Conservation (phyloP, 306 rosid species). For the Prunus mira region DNA sequence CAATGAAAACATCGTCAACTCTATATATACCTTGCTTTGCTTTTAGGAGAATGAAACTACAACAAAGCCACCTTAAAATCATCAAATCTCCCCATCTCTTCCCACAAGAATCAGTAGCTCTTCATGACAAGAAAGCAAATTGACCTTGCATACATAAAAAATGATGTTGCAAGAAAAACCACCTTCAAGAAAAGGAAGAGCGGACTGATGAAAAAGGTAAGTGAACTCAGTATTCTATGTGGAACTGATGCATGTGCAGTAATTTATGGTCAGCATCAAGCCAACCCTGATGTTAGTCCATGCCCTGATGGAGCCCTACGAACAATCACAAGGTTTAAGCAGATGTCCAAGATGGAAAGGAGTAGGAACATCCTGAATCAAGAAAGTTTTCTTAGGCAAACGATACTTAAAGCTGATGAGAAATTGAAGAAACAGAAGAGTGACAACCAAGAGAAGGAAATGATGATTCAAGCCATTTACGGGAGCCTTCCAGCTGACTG, state of each 20-base stretch:
- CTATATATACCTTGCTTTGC: neutral
- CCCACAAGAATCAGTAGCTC: neutral
- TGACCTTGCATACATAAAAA: conserved; percentile 19
- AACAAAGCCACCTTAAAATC: neutral
- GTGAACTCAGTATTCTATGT: conserved; percentile 23
- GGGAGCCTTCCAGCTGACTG: conserved; percentile 10
- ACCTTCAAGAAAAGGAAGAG: conserved; percentile 31
- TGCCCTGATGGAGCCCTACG: neutral
- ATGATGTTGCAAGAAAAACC: conserved; percentile 22
- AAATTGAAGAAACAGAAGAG: conserved; percentile 3
- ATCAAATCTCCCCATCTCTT: neutral
- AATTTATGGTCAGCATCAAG: neutral
- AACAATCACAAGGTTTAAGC: neutral
- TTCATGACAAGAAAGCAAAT: conserved; percentile 24
- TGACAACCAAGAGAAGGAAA: conserved; percentile 19
- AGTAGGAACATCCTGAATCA: conserved; percentile 14
- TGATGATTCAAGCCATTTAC: conserved; percentile 6
- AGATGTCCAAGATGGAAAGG: conserved; percentile 3
- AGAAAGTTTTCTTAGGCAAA: conserved; percentile 11
- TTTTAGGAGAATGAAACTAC: neutral
- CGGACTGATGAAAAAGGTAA: conserved; percentile 20
- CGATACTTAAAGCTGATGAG: conserved; percentile 3
- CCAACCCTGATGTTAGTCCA: conserved; percentile 21
- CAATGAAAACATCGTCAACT: neutral
- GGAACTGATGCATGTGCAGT: conserved; percentile 19